A percentile compares a stretch with the other conserved stretches of the same genome.
These are phyloP conservation scores for Fusarium falciforme DNA, from an alignment of 2,329 filamentous ascomycete species.

Conservation along the genomic window DNA sequence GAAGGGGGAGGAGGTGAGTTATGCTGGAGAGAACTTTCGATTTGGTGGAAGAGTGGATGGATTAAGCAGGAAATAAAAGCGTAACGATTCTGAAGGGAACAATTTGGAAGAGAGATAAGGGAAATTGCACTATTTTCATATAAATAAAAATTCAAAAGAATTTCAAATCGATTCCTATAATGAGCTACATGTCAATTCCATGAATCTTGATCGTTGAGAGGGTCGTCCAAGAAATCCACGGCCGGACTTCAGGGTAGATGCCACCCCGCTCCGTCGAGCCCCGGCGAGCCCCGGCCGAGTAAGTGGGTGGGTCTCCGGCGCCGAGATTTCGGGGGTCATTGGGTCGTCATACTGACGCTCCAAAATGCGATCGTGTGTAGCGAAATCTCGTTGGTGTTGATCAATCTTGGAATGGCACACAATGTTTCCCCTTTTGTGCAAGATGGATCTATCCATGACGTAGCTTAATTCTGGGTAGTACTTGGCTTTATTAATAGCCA, in stretches of 20 bases:
- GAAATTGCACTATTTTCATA: no score
- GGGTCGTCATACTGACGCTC: constrained; percentile 36
- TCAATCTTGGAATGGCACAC: background rate
- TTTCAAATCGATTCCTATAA: no score
- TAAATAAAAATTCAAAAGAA: no score
- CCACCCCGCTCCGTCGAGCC: background rate
- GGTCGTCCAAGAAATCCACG: no score
- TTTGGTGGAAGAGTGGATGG: background rate
- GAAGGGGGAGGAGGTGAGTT: background rate
- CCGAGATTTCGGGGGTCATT: constrained; percentile 26
- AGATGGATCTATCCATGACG: constrained; percentile 24
- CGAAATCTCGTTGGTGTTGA: background rate
- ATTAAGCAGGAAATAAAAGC: no score
- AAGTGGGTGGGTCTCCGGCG: constrained; percentile 22
- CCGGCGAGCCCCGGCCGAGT: background rate
- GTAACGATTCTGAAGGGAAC: no score
- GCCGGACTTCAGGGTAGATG: constrained; percentile 7
- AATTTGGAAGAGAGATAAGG: no score
- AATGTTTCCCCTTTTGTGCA: background rate
- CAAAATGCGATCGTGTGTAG: background rate
- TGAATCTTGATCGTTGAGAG: no score
- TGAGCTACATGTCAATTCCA: no score
- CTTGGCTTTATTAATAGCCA: background rate
- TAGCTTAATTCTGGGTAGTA: background rate
- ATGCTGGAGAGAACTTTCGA: background rate